A percentile compares a stretch with the other conserved stretches of the same genome.
These are phyloP conservation scores for Elsinoe arachidis DNA, from an alignment of 2,329 filamentous ascomycete species.

Conservation along the genomic window DNA sequence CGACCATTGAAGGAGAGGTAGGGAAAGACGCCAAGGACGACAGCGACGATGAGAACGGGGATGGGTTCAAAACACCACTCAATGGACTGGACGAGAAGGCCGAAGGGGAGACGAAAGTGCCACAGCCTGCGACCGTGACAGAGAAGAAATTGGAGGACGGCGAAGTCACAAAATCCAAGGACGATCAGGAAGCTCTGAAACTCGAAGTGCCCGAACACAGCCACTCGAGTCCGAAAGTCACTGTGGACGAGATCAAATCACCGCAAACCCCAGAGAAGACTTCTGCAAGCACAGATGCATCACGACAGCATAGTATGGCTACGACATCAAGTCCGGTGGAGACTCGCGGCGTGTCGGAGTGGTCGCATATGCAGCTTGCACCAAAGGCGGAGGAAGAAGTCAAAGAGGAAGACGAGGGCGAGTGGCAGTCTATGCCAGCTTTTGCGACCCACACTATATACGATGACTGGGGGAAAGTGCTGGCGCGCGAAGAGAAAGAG, in stretches of 20 bases:
- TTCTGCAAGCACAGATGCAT: not conserved
- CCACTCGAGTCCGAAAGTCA: not conserved
- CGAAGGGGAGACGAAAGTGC: not conserved
- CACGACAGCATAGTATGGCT: constrained; percentile 3
- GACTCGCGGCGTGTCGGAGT: constrained; percentile 56
- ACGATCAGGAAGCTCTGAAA: not conserved
- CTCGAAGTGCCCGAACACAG: not conserved
- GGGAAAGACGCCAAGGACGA: constrained; percentile 9
- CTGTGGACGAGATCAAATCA: not conserved
- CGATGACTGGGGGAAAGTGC: constrained; percentile 80
- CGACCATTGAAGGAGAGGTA: constrained; percentile 20
- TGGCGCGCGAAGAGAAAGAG: constrained; percentile 70
- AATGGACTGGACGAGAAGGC: not conserved
- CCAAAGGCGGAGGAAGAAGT: constrained; percentile 40
- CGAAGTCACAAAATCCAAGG: not conserved
- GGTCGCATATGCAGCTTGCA: constrained; percentile 67
- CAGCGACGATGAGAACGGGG: constrained; percentile 17
- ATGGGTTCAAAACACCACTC: constrained; percentile 7
- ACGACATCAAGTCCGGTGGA: constrained; percentile 11
- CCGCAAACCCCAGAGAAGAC: not conserved
- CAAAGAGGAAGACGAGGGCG: constrained; percentile 53
- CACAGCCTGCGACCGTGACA: not conserved
- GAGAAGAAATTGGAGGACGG: not conserved
- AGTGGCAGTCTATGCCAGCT: constrained; percentile 91
- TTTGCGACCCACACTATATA: constrained; percentile 92